phyloP scores from a whole-genome alignment of 2,329 filamentous ascomycete genomes.

The Hypoxylon sp. region DNA sequence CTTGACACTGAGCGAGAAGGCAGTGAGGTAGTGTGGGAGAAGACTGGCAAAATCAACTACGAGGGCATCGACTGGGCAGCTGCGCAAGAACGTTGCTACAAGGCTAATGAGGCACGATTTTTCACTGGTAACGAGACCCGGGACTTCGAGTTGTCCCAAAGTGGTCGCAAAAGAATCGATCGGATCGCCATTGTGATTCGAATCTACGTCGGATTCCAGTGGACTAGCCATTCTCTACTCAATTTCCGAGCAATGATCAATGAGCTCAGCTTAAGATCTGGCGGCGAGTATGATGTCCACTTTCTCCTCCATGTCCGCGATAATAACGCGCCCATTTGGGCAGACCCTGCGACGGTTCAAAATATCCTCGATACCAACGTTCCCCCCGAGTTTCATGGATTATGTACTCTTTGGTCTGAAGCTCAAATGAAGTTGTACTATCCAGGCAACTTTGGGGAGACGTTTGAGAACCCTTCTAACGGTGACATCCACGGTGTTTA shows the following conservation, averaged over 20 bases:
- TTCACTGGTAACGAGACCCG: constrained; percentile 58
- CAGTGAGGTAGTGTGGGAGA: constrained; percentile 71
- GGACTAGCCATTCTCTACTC: constrained; percentile 82
- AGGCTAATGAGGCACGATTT: constrained; percentile 76
- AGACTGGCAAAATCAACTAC: constrained; percentile 71
- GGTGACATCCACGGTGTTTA: constrained; percentile 78
- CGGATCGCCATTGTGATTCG: constrained; percentile 84
- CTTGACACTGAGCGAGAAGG: constrained; percentile 80
- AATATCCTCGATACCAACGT: constrained; percentile 76
- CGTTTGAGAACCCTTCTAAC: constrained; percentile 71
- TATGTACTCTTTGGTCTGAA: constrained; percentile 89
- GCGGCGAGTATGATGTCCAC: constrained; percentile 85
- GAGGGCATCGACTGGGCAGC: constrained; percentile 68
- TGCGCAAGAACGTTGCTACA: constrained; percentile 68
- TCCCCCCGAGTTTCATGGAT: constrained; percentile 81
- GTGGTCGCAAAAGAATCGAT: constrained; percentile 59
- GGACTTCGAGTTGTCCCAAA: constrained; percentile 50
- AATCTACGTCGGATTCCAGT: constrained; percentile 84
- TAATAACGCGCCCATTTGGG: constrained; percentile 83
- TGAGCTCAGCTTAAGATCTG: constrained; percentile 82
- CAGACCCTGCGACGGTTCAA: constrained; percentile 80
- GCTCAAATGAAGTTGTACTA: constrained; percentile 87
- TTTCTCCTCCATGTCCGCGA: constrained; percentile 90
- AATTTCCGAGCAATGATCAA: constrained; percentile 86
- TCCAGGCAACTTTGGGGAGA: constrained; percentile 76